A percentile compares a stretch with the other conserved stretches of the same genome.
phyloP scores from a whole-genome alignment of 2,329 filamentous ascomycete genomes.

The Colletotrichum godetiae region DNA sequence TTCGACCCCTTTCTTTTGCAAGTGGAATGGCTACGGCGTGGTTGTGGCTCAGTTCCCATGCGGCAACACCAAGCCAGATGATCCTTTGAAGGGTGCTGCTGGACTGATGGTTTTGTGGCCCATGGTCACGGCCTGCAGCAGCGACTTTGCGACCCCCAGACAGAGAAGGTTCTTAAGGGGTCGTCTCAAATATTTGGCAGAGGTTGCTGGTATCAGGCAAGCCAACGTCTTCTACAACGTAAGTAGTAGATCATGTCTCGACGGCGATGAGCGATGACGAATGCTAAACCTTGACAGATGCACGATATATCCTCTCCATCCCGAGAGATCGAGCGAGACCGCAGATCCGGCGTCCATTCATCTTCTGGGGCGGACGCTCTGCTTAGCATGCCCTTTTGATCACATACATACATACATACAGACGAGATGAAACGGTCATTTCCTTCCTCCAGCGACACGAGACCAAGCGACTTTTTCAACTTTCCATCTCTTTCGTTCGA shows the following conservation, averaged over 20 bases:
- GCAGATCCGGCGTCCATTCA: neutral
- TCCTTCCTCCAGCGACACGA: neutral
- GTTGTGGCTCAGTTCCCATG: conserved; percentile 35
- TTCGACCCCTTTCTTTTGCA: conserved; percentile 36
- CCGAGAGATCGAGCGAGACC: conserved; percentile 33
- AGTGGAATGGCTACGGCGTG: conserved; percentile 37
- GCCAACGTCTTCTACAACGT: conserved; percentile 38
- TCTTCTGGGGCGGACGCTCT: neutral
- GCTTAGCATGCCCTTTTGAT: neutral
- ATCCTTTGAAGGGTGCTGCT: conserved; percentile 37
- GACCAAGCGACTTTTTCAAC: neutral
- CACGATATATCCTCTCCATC: conserved; percentile 29
- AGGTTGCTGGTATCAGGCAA: conserved; percentile 38
- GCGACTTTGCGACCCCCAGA: conserved; percentile 37
- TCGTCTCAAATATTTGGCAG: conserved; percentile 36
- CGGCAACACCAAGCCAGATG: conserved; percentile 26
- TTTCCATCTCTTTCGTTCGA: neutral
- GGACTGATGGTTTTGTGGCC: conserved; percentile 38
- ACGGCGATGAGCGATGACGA: too few species aligned
- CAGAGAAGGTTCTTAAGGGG: conserved; percentile 37
- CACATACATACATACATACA: neutral
- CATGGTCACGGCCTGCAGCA: conserved; percentile 35
- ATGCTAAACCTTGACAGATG: conserved; percentile 17
- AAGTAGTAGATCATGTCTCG: neutral
- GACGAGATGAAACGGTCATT: neutral